Base-by-base conservation (phyloP, 768 basidiomycete species). In the Hebeloma cylindrosporum region DNA sequence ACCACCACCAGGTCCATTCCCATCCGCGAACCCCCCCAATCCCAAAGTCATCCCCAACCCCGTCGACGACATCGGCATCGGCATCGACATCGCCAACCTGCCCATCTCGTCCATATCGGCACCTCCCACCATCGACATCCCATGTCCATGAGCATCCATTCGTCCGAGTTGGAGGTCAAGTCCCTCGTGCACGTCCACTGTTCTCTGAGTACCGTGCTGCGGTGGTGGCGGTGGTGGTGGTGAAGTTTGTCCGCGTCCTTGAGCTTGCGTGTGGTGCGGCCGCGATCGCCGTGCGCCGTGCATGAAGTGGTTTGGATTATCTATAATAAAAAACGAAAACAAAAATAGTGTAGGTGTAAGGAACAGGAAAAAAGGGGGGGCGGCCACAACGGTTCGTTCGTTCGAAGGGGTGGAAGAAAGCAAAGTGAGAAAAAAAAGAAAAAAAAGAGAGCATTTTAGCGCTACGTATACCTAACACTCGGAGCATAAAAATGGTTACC, bases 381-480 rank as follows among this genome's bases (percentile, higher is more conserved):
- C 14, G 21, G n/a, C n/a, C n/a, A n/a, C n/a, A n/a, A 46, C 13
- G 13, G 14, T 21, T 14, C 9, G 25, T 22, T 7, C 26, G 29
- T 30, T 14, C 13, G 21, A 17, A 23, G 16, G 17, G 13, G 22
- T 34, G 26, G 31, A 28, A 5, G 25, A 37, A 16, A 17, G 14
- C 10, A 36, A 39, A 20, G 14, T 27, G 4, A 41, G 34, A 38
- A 54, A 44, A 50, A 51, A 29, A 45, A 45, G 46, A 43, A 50
- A 48, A 40, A 58, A 48, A 51, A 56, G 37, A 28, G 45, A 36
- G 32, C 36, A 32, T 40, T 61, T 65, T 64, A 67, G 63, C 59
- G 50, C 59, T 62, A 65, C 53, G 54, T 56, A 58, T 63, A 58
- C 48, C 58, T 60, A 59, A 61, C 54, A 50, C 61, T 60, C 53